Evolutionary conservation across 257 asterid species (phyloP).

Genomic region (Oldenlandia corymbosa): DNA sequence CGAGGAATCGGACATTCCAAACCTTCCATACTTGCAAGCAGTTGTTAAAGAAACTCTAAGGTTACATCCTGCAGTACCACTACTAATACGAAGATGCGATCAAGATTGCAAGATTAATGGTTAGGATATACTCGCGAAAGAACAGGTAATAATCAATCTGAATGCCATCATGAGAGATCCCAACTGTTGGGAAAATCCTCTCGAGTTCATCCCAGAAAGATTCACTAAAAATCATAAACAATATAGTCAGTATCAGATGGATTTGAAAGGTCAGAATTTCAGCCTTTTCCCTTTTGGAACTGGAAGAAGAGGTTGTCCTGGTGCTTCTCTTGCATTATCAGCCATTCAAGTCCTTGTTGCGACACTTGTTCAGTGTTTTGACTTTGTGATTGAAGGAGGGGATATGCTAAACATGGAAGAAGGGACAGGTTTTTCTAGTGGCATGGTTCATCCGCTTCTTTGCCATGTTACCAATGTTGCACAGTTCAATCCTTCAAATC

Average conservation of each 20-base stretch:
- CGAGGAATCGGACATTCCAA: not conserved
- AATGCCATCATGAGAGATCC: too few species aligned
- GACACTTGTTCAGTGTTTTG: not conserved
- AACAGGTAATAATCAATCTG: too few species aligned
- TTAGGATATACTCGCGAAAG: not conserved
- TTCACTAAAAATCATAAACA: too few species aligned
- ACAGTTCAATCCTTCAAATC: not conserved
- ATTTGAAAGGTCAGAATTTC: not conserved
- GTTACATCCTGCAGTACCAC: not conserved
- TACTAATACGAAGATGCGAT: not conserved
- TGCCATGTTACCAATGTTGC: not conserved
- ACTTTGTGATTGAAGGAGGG: not conserved
- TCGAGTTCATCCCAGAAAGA: too few species aligned
- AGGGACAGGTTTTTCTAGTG: not conserved
- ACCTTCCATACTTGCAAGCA: not conserved
- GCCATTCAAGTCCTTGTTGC: not conserved
- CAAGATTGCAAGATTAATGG: not conserved
- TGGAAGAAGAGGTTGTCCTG: not conserved
- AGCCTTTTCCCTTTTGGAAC: not conserved
- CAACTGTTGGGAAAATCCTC: too few species aligned
- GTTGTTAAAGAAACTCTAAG: not conserved
- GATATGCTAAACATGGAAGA: not conserved
- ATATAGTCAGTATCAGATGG: not conserved
- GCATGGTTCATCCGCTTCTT: not conserved
- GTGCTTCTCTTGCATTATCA: not conserved